Evolutionary conservation across 495 filamentous ascomycete genomes (phyloP).

Genomic region (Baudoinia panamericana): DNA sequence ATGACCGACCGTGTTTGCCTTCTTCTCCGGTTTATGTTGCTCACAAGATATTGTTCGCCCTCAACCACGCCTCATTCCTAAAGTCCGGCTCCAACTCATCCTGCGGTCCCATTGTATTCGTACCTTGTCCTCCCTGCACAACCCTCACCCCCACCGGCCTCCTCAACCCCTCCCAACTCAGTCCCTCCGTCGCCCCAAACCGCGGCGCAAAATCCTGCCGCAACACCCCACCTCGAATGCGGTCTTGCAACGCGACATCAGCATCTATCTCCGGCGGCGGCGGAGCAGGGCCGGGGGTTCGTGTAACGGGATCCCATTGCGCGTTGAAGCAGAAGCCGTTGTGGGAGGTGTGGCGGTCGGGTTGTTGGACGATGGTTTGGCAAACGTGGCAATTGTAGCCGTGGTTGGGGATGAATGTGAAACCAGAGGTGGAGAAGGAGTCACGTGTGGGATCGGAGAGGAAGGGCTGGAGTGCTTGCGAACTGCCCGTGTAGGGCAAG

Average conservation of each 20-base stretch:
- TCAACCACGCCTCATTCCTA: too few species aligned
- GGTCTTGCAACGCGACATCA: background rate
- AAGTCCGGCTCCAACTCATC: too few species aligned
- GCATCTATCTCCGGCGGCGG: background rate
- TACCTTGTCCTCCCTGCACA: background rate
- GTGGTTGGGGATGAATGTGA: background rate
- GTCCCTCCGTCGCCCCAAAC: too few species aligned
- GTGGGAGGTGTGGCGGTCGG: background rate
- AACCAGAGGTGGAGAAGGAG: too few species aligned
- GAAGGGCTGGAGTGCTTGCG: too few species aligned
- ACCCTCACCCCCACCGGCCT: background rate
- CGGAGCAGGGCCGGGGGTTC: background rate
- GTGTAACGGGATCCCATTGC: background rate
- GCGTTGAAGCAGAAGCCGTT: conserved; percentile 2
- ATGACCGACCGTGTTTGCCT: too few species aligned
- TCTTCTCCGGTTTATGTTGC: too few species aligned
- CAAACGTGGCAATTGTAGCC: background rate
- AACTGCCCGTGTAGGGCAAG: too few species aligned
- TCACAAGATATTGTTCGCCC: too few species aligned
- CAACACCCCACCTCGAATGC: background rate
- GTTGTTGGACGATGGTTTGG: background rate
- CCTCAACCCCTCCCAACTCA: too few species aligned
- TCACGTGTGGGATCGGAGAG: too few species aligned
- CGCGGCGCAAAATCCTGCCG: background rate
- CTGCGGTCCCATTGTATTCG: too few species aligned